Percentiles rank a stretch among this genome's conserved stretches.
phyloP scores from a whole-genome alignment of 1,139 yeast genomes.

The Pichia sp. region DNA sequence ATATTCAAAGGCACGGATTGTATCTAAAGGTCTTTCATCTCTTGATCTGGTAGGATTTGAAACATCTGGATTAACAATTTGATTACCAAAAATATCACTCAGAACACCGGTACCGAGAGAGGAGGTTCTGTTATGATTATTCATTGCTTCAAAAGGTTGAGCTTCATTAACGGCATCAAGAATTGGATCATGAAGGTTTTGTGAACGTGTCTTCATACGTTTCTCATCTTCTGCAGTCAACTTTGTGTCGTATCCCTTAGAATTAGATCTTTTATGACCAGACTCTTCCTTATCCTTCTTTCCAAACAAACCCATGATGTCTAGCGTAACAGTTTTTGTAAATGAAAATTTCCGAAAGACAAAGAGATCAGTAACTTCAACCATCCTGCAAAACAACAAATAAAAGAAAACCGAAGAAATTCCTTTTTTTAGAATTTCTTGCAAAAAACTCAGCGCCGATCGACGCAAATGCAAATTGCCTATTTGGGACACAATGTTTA shows the following conservation, averaged over 20 bases:
- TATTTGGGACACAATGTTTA: not conserved
- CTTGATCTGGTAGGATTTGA: conserved; percentile 89
- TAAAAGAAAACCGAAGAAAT: not conserved
- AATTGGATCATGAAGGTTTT: conserved; percentile 79
- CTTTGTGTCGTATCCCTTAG: conserved; percentile 28
- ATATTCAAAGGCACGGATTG: conserved; percentile 86
- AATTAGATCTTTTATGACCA: conserved; percentile 14
- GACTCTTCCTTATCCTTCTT: conserved; percentile 19
- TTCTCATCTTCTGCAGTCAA: conserved; percentile 42
- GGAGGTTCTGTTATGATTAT: conserved; percentile 35
- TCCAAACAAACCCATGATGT: conserved; percentile 28
- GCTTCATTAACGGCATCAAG: conserved; percentile 87
- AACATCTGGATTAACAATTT: conserved; percentile 67
- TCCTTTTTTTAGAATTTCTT: not conserved
- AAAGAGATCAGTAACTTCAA: too few relatives aligned
- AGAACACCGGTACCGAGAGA: conserved; percentile 37
- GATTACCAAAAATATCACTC: conserved; percentile 79
- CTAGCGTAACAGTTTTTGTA: not conserved
- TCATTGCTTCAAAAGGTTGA: conserved; percentile 83
- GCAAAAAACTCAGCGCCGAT: not conserved
- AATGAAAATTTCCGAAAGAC: not conserved
- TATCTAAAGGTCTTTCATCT: conserved; percentile 93
- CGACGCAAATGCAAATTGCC: not conserved
- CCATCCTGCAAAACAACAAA: too few relatives aligned
- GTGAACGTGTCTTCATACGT: conserved; percentile 52